Evolutionary conservation across 2,329 filamentous ascomycete genomes (phyloP).

Genomic region (Knoxdaviesia proteae): DNA sequence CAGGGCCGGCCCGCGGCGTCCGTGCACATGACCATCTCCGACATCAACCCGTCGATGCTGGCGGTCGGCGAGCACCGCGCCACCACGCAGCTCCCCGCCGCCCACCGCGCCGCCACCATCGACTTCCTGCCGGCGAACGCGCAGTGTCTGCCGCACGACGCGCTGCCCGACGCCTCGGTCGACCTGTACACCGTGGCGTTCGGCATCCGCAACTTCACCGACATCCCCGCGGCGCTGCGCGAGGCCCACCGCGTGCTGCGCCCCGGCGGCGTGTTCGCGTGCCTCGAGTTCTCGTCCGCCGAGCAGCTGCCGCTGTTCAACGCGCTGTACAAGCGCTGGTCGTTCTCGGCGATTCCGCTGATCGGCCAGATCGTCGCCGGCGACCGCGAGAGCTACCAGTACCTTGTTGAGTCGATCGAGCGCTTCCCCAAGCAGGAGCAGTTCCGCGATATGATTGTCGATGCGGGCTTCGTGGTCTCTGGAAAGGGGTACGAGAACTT

Average conservation of each 20-base stretch:
- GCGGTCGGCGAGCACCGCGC: slow-evolving; percentile 69
- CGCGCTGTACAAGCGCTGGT: slow-evolving; percentile 84
- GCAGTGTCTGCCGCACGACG: slow-evolving; percentile 38
- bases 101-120: slow-evolving; percentile 34
- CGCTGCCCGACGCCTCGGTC: slow-evolving; percentile 47
- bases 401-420: slow-evolving; percentile 95
- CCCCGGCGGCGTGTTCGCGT: slow-evolving; percentile 89
- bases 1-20: slow-evolving; percentile 47
- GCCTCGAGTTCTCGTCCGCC: slow-evolving; percentile 78
- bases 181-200: slow-evolving; percentile 97
- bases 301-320: slow-evolving; percentile 63
- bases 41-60: slow-evolving; percentile 94
- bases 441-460: slow-evolving; percentile 64
- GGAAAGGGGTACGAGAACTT: slow-evolving; percentile 75
- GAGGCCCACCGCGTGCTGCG: slow-evolving; percentile 80
- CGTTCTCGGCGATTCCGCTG: slow-evolving; percentile 78
- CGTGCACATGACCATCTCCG: slow-evolving; percentile 73
- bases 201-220: slow-evolving; percentile 90
- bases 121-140: slow-evolving; percentile 82
- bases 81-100: slow-evolving; percentile 26
- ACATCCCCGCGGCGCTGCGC: slow-evolving; percentile 62
- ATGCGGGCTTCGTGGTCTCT: slow-evolving; percentile 70
- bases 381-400: slow-evolving; percentile 92
- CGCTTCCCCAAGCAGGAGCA: slow-evolving; percentile 70
- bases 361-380: slow-evolving; percentile 91